Evolutionary conservation across 2,329 filamentous ascomycete genomes (phyloP), one percentile per base, ranked within the genome.

Genomic region (Domatiomyces globalis): DNA sequence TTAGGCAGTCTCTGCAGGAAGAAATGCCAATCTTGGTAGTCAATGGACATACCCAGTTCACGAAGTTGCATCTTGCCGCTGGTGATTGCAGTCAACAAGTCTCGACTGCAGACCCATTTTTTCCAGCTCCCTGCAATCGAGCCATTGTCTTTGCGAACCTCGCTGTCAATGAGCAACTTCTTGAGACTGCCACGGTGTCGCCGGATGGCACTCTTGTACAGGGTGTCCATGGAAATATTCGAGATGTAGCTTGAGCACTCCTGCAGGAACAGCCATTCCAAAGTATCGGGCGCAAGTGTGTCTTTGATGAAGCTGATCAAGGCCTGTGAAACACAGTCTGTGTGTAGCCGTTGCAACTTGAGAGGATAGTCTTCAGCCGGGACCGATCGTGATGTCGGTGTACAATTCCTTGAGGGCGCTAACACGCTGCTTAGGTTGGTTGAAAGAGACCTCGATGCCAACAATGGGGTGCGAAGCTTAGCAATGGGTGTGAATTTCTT

Each of bases 1-100:
- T 79, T 76, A 0, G 84, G 84, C 9, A 92, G 75, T 43, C 82
- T 73, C 63, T 87, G 84, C 7, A 92, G 75, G 69, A 92, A 87
- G 56, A 79, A 81, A 66, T 92, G 86, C 85, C 86, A 92, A 61
- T 89, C 83, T 58, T 77, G 80, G 65, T 84, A 86, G 55, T 87
- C 78, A 51, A 92, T 74, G 1, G 80, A 77, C 58, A 86, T 77
- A 8, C 83, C 82, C 22, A 92, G 69, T 66, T 92, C 85, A 51
- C 76, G 76, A 44, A 92, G 68, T 18, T 71, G 73, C 85, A 92
- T 87, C 53, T 80, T 80, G 4, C 85, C 85, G 62, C 84, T 85
- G 1, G 83, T 87, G 49, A 92, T 74, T 63, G 85, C 92, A 0
- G 76, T 73, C 45, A 92, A 64, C 42, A 86, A 77, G 19, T 87